phyloP scores from a whole-genome alignment of 2,329 filamentous ascomycete genomes.

The Coleophoma cylindrospora region DNA sequence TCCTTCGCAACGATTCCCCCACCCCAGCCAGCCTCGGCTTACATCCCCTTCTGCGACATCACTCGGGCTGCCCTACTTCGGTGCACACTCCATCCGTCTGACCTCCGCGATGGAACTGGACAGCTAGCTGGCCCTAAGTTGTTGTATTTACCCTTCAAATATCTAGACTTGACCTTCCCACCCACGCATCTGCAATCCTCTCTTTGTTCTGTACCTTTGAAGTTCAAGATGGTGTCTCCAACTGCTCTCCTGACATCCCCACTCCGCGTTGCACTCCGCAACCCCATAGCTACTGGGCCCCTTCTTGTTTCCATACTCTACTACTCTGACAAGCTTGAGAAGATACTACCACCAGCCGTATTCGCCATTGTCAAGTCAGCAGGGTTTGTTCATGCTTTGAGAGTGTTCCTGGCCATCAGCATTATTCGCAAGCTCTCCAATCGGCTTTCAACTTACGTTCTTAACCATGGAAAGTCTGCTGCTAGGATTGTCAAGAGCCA shows the following conservation, averaged over 20 bases:
- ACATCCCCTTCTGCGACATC: too few species aligned
- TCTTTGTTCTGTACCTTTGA: too few species aligned
- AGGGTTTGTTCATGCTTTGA: conserved; percentile 10
- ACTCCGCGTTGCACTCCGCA: conserved; percentile 7
- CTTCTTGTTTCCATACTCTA: conserved; percentile 18
- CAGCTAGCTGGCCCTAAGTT: too few species aligned
- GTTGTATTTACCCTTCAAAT: too few species aligned
- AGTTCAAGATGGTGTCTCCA: not conserved
- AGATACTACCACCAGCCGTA: conserved; percentile 12
- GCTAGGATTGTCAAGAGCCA: conserved; percentile 55
- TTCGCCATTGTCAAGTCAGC: conserved; percentile 12
- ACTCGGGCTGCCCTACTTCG: too few species aligned
- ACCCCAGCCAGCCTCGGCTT: too few species aligned
- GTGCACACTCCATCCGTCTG: too few species aligned
- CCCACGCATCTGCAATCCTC: too few species aligned
- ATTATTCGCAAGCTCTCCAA: conserved; percentile 41
- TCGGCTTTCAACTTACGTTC: conserved; percentile 42
- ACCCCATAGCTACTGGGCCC: conserved; percentile 13
- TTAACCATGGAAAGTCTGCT: conserved; percentile 46
- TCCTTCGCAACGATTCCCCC: too few species aligned
- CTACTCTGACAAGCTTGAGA: conserved; percentile 15
- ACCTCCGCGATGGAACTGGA: too few species aligned
- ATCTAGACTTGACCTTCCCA: too few species aligned
- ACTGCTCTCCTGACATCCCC: conserved; percentile 3
- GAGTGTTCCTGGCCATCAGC: conserved; percentile 41